These are phyloP conservation scores for Aspergillus eucalypticola DNA, from an alignment of 2,329 filamentous ascomycete genomes.

Conservation along the genomic window DNA sequence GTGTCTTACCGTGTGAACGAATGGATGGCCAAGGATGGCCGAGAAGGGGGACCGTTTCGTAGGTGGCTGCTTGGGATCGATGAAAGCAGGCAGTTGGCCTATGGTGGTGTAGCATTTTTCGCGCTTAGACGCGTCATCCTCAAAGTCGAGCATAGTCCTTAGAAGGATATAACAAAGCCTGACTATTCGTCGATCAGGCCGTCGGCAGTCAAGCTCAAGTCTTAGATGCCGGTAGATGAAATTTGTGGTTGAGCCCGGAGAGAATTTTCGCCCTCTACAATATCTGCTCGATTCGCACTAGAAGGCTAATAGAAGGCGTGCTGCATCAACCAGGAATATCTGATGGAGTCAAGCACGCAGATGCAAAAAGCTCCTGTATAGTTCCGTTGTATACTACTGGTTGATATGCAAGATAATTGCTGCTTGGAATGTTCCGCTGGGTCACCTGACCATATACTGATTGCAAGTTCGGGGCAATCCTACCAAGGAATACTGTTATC, in stretches of 20 bases:
- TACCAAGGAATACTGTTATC: too few species aligned
- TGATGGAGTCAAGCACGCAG: background rate
- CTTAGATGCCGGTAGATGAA: background rate
- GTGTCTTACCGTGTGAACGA: slow-evolving; percentile 63
- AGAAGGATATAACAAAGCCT: background rate
- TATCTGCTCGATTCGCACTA: background rate
- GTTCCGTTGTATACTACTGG: background rate
- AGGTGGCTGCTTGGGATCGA: slow-evolving; percentile 70
- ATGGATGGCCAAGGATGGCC: slow-evolving; percentile 64
- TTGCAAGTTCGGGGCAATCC: background rate
- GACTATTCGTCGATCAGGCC: background rate
- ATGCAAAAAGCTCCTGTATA: background rate
- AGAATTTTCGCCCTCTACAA: background rate
- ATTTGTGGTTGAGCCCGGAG: background rate
- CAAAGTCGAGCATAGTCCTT: slow-evolving; percentile 46
- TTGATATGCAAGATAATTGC: background rate
- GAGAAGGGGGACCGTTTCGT: slow-evolving; percentile 75
- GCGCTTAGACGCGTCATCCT: slow-evolving; percentile 37
- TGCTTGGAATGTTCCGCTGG: background rate
- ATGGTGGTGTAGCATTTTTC: slow-evolving; percentile 74
- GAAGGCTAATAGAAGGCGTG: background rate
- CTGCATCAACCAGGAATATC: background rate
- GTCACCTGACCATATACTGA: slow-evolving; percentile 4
- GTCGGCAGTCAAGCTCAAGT: background rate
- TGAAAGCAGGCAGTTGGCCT: slow-evolving; percentile 64